Conservation (phyloP, 768 basidiomycete genomes). For the Leucosporidium yakuticum region DNA sequence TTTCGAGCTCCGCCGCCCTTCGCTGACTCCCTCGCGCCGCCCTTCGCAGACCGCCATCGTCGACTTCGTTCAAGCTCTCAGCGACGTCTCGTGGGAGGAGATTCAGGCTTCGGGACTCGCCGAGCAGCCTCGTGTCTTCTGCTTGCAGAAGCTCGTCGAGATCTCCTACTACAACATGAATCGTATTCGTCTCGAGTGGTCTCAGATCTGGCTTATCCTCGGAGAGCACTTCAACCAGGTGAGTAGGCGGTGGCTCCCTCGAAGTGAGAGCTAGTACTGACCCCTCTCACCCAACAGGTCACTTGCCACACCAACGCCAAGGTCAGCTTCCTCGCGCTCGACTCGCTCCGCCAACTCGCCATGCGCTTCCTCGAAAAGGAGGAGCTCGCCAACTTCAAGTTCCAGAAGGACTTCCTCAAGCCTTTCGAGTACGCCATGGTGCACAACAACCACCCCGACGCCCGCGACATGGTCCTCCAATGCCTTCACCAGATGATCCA, state of each 20-base stretch:
- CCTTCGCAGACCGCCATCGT: constrained; percentile 77
- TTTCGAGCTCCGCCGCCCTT: no score
- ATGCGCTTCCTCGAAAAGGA: constrained; percentile 99
- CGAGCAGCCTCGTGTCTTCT: constrained; percentile 89
- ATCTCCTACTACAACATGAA: constrained; percentile 99
- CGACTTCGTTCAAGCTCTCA: constrained; percentile 91
- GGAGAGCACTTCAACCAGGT: constrained; percentile 99
- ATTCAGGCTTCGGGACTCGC: constrained; percentile 95
- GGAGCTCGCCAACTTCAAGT: constrained; percentile 94
- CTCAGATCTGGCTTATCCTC: constrained; percentile 91
- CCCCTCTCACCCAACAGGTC: constrained; percentile 54
- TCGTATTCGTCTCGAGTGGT: constrained; percentile 97
- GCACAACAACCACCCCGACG: constrained; percentile 90
- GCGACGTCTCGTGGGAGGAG: constrained; percentile 98
- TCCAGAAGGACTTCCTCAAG: constrained; percentile 97
- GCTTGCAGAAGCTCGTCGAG: constrained; percentile 94
- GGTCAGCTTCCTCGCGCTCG: constrained; percentile 92
- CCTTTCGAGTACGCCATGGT: constrained; percentile 98
- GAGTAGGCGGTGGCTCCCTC: neutral
- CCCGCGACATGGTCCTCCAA: constrained; percentile 95
- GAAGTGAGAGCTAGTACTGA: neutral
- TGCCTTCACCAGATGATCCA: constrained; percentile 99
- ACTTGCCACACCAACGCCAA: constrained; percentile 97
- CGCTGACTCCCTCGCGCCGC: neutral
- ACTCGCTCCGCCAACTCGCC: constrained; percentile 89